Evolutionary conservation across 208 protist species (phyloP).

Genomic region (Leishmania amazonensis): DNA sequence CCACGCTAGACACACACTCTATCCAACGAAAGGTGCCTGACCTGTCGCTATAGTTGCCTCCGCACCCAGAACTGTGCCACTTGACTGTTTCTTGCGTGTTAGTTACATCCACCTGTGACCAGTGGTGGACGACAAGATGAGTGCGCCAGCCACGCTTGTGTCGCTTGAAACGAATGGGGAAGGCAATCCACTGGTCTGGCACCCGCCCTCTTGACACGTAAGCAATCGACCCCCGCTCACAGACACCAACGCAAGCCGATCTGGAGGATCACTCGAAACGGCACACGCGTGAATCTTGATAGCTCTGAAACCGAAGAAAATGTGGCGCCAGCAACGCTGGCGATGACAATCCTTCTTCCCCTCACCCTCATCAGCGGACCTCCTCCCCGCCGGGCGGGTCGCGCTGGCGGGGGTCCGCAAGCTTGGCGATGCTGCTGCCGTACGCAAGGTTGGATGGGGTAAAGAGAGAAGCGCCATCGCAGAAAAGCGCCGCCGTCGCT

Average conservation of each 20-base stretch:
- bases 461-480: not conserved
- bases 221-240: not conserved
- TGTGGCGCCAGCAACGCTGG: not conserved
- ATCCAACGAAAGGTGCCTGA: not conserved
- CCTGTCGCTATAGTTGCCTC: not conserved
- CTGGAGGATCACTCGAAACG: not conserved
- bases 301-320: constrained; percentile 4
- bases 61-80: not conserved
- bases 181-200: not conserved
- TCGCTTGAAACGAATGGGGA: not conserved
- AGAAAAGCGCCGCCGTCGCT: not conserved
- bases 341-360: not conserved
- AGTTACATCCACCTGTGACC: not conserved
- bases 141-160: not conserved
- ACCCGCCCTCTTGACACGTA: not conserved
- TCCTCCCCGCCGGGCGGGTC: not conserved
- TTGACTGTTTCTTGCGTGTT: not conserved
- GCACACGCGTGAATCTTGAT: not conserved
- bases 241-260: not conserved
- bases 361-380: not conserved
- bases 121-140: not conserved
- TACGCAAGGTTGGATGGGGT: not conserved
- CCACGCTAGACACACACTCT: not conserved
- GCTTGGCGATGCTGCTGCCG: not conserved
- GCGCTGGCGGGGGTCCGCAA: not conserved